Evolutionary conservation across 495 filamentous ascomycete species (phyloP), one percentile per base, ranked within the genome.

Genomic region (Neurospora pannonica): DNA sequence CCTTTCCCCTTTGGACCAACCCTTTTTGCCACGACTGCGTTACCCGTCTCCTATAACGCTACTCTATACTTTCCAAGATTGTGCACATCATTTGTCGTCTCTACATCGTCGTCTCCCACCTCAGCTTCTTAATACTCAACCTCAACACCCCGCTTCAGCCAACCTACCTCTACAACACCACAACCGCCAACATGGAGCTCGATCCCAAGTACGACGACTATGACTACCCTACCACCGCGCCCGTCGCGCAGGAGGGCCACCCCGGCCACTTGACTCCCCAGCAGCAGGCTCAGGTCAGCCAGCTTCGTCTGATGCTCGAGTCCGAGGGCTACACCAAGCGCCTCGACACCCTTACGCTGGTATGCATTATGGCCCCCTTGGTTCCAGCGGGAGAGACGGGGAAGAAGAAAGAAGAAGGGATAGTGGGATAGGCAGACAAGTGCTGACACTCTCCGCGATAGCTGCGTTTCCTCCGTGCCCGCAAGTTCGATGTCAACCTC

Each of bases 131-230:
- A 60, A 28, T 1, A 48, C 28, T 31, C 38, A 34, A 38, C 72
- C 28, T 1, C 54, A 69, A 69, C 72, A 28, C 36, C 71, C 67
- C 48, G 36, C 38, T 28, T 39, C 13, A 19, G 3, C 40, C 15
- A 39, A 67, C 54, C 75, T 77, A 75, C 74, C 31, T 72, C 74
- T 72, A 78, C 71, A 71, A 79, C 71, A 72, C 79, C 70, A 70
- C 71, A 54, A 73, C 76, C 74, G 43, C 76, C 42, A 77, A 79
- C 75, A 83, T 92, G 82, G 84, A 90, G 80, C 85, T 90, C 72
- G 92, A 97, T 82, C 87, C 93, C 77, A 97, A 97, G 84, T 98
- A 98, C 87, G 95, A 99, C 84, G 83, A 95, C 85, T 97, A 97
- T 85, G 95, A 97, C 81, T 98, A 87, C 85, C 96, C 96, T 71